Percentiles rank a stretch among this genome's conserved stretches.
Evolutionary conservation across 73 alveolate species (phyloP).

Genomic region (Paramecium caudatum): DNA sequence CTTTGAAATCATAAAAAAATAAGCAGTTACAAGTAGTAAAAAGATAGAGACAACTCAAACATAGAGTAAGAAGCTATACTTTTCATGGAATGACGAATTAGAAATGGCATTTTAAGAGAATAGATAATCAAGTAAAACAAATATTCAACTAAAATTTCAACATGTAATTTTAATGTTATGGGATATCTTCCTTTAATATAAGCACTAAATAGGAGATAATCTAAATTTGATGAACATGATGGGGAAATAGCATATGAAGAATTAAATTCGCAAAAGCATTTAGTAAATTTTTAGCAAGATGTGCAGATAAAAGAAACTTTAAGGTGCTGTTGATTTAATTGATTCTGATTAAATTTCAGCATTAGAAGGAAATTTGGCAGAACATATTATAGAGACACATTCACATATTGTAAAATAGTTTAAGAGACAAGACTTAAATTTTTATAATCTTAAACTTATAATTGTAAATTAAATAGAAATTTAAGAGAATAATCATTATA

Average conservation of each 20-base stretch:
- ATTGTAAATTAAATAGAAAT: not conserved
- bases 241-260: too few species aligned
- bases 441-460: not conserved
- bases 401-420: not conserved
- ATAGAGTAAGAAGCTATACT: not conserved
- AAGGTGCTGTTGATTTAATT: slow-evolving; percentile 4
- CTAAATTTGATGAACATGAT: too few species aligned
- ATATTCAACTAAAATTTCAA: not conserved
- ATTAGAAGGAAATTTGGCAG: slow-evolving; percentile 39
- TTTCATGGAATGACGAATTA: slow-evolving; percentile 42
- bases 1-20: not conserved
- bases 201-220: too few species aligned
- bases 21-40: too few species aligned
- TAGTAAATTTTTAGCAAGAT: slow-evolving; percentile 20
- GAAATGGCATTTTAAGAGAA: slow-evolving; percentile 17
- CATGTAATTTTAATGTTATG: too few species aligned
- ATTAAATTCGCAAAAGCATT: slow-evolving; percentile 47
- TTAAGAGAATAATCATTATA: not conserved
- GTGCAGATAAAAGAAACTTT: not conserved
- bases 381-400: slow-evolving; percentile 32
- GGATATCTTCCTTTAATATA: too few species aligned
- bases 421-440: slow-evolving; percentile 30
- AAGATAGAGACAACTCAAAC: not conserved
- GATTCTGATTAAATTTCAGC: slow-evolving; percentile 38
- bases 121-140: slow-evolving; percentile 12